Evolutionary conservation across 2,329 filamentous ascomycete genomes (phyloP), one percentile per base, ranked within the genome.

Genomic region (Talaromyces verruculosus): DNA sequence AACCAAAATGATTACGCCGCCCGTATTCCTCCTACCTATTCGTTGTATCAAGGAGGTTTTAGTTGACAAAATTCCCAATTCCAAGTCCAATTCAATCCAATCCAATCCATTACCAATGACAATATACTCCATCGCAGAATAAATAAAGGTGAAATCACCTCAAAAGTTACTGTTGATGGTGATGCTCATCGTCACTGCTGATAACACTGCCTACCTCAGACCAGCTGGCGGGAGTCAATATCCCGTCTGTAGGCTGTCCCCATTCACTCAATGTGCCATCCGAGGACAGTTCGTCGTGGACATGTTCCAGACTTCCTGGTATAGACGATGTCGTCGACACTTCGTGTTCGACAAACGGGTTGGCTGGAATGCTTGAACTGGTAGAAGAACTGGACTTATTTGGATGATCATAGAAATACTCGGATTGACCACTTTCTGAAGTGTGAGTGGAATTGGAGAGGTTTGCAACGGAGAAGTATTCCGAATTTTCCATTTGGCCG

Each of bases 181-280:
- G 66, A 39, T 65, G 64, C 13, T 64, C 73, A 68, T 81, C 78
- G 63, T 80, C 77, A 41, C 74, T 74, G 70, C 79, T 81, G 30
- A 80, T 69, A 59, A 80, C 79, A 67, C 79, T 81, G 15, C 79
- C 79, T 51, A 81, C 72, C 63, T 81, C 79, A 41, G 79, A 81
- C 79, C 79, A 81, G 68, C 78, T 80, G 55, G 74, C 73, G 17
- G 79, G 78, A 25, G 79, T 81, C 65, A 71, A 69, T 47, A 72
- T 67, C 10, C 75, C 74, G n/a, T 71, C 74, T 37, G 71, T 68
- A 3, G 73, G 72, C 11, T 69, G 72, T 49, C 71, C 79, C 61
- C 79, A 63, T 22, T 80, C 78, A 67, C 78, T 81, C 64, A 80
- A 60, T 2, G 75, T 78, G 37, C 74, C 78, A 63, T 80, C 78